phyloP scores from a whole-genome alignment of 352 stramenopile genomes.

The Blastocystis sp. region DNA sequence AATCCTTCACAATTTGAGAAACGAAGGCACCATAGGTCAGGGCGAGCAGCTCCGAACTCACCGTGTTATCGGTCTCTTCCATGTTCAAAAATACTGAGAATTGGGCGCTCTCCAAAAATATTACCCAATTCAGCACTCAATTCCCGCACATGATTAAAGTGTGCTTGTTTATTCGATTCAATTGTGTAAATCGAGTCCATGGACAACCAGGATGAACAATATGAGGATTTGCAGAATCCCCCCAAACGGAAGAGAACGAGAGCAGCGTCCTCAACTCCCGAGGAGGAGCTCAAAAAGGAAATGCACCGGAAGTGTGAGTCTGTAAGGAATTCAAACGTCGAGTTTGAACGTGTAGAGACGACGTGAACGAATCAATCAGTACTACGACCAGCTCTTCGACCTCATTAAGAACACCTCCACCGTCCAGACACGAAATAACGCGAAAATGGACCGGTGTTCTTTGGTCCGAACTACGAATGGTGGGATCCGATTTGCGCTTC shows the following conservation, averaged over 20 bases:
- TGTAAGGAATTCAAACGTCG: neutral
- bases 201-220: neutral
- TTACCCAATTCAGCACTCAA: too few species aligned
- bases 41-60: slow-evolving; percentile 92
- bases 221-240: neutral
- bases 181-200: neutral
- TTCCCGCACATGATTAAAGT: too few species aligned
- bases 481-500: neutral
- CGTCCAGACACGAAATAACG: neutral
- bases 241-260: neutral
- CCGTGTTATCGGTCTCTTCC: neutral
- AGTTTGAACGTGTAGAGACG: neutral
- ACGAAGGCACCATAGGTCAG: slow-evolving; percentile 91
- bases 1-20: slow-evolving; percentile 87
- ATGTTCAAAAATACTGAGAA: too few species aligned
- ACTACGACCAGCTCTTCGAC: neutral
- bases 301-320: slow-evolving; percentile 3
- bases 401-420: neutral
- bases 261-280: neutral
- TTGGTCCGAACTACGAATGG: neutral
- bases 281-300: neutral
- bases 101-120: too few species aligned
- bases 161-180: too few species aligned
- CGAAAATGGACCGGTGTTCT: neutral
- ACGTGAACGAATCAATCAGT: neutral